A percentile compares a stretch with the other conserved stretches of the same genome.
Conservation (phyloP, 768 basidiomycete genomes). For the Leccinum aurantiacum region DNA sequence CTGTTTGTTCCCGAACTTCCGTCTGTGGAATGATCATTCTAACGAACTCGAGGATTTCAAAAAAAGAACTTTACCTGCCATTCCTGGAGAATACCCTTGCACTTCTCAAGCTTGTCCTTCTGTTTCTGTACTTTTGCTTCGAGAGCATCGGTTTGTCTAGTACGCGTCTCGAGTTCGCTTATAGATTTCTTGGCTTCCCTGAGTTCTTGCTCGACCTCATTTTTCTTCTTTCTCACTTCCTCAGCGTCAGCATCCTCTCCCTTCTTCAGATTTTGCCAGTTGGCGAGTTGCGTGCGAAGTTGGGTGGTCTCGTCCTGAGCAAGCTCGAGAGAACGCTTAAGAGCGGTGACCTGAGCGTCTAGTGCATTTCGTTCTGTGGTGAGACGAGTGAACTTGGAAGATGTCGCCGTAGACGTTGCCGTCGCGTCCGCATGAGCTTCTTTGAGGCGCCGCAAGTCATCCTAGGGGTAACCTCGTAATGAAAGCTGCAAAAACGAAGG, state of each 20-base stretch:
- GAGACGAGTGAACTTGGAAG: slow-evolving; percentile 56
- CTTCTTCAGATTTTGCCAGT: slow-evolving; percentile 68
- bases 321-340: slow-evolving; percentile 58
- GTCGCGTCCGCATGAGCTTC: slow-evolving; percentile 52
- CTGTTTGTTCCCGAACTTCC: slow-evolving; percentile 37
- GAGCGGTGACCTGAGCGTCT: slow-evolving; percentile 49
- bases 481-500: not conserved
- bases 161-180: slow-evolving; percentile 29
- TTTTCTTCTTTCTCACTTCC: slow-evolving; percentile 49
- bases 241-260: slow-evolving; percentile 63
- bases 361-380: slow-evolving; percentile 59
- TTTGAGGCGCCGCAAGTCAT: slow-evolving; percentile 43
- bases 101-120: slow-evolving; percentile 41
- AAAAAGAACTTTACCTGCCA: slow-evolving; percentile 44
- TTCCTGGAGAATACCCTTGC: slow-evolving; percentile 39
- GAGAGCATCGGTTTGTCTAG: slow-evolving; percentile 28
- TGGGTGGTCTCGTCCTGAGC: slow-evolving; percentile 54
- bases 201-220: slow-evolving; percentile 56
- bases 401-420: slow-evolving; percentile 43
- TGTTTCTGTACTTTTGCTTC: slow-evolving; percentile 44
- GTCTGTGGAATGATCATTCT: slow-evolving; percentile 31
- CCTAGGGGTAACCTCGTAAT: slow-evolving; percentile 26
- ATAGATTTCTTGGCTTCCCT: slow-evolving; percentile 43
- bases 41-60: not conserved
- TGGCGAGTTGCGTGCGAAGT: slow-evolving; percentile 61